phyloP scores from a whole-genome alignment of 495 filamentous ascomycete species.

The Penicillium herquei region DNA sequence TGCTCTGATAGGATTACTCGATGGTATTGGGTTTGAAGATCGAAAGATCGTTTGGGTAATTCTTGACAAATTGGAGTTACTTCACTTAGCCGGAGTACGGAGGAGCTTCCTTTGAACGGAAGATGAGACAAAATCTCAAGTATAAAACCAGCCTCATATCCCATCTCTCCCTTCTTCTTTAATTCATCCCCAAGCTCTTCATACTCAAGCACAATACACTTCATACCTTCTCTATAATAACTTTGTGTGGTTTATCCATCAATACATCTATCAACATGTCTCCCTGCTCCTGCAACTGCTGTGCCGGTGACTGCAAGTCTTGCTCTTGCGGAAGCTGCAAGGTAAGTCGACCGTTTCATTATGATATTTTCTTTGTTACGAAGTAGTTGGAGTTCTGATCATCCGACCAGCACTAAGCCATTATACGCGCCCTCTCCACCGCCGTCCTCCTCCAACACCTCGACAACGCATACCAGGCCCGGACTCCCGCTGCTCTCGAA shows the following conservation, averaged over 20 bases:
- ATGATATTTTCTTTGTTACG: background rate
- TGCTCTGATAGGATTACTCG: slow-evolving; percentile 5
- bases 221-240: slow-evolving; percentile 1
- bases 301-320: slow-evolving; percentile 41
- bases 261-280: slow-evolving; percentile 34
- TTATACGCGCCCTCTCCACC: slow-evolving; percentile 16
- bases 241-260: slow-evolving; percentile 17
- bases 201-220: slow-evolving; percentile 7
- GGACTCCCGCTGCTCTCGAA: slow-evolving; percentile 26
- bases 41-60: background rate
- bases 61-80: background rate
- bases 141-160: slow-evolving; percentile 18
- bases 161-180: background rate
- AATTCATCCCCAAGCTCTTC: background rate
- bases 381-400: slow-evolving; percentile 14
- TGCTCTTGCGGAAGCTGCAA: slow-evolving; percentile 43
- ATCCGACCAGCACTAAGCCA: slow-evolving; percentile 29
- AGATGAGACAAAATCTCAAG: background rate
- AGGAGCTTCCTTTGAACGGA: background rate
- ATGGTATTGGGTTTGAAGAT: background rate
- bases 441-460: slow-evolving; percentile 24
- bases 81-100: background rate
- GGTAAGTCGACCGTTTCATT: slow-evolving; percentile 21
- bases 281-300: slow-evolving; percentile 48
- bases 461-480: slow-evolving; percentile 25